phyloP scores from a whole-genome alignment of 1,284 basidiomycete species.

The Malassezia furfur region DNA sequence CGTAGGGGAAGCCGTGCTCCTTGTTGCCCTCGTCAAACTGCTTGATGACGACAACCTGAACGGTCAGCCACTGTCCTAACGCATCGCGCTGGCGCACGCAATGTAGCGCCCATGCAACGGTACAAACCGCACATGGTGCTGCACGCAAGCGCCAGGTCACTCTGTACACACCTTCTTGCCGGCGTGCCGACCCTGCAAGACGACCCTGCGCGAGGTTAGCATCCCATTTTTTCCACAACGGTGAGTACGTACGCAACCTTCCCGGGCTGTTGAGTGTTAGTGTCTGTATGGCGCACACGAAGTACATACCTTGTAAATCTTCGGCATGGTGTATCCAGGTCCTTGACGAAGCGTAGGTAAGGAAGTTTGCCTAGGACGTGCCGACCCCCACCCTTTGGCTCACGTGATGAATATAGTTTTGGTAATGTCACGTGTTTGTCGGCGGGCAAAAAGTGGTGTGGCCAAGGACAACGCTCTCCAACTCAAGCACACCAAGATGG shows the following conservation, averaged over 20 bases:
- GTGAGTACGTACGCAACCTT: slow-evolving; percentile 58
- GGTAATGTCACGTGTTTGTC: slow-evolving; percentile 15
- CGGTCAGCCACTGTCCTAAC: slow-evolving; percentile 1
- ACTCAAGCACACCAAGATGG: slow-evolving; percentile 32
- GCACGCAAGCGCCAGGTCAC: not conserved
- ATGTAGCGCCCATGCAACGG: not conserved
- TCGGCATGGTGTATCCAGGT: slow-evolving; percentile 28
- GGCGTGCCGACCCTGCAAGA: slow-evolving; percentile 46
- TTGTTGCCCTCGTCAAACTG: slow-evolving; percentile 48
- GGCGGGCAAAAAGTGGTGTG: slow-evolving; percentile 6
- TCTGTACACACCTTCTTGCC: slow-evolving; percentile 45
- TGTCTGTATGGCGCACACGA: not conserved
- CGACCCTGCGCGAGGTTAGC: slow-evolving; percentile 22
- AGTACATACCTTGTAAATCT: slow-evolving; percentile 42
- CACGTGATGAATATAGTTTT: slow-evolving; percentile 25
- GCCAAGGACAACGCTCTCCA: not conserved
- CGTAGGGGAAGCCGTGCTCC: slow-evolving; percentile 46
- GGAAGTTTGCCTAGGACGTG: not conserved
- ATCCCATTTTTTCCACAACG: not conserved
- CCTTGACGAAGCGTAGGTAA: slow-evolving; percentile 13
- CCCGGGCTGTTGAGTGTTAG: slow-evolving; percentile 78
- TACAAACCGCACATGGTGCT: no score
- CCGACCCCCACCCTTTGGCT: not conserved
- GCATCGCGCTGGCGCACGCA: not conserved
- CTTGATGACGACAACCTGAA: slow-evolving; percentile 48